Evolutionary conservation across 495 filamentous ascomycete species (phyloP).

Genomic region (Aspergillus baeticus): DNA sequence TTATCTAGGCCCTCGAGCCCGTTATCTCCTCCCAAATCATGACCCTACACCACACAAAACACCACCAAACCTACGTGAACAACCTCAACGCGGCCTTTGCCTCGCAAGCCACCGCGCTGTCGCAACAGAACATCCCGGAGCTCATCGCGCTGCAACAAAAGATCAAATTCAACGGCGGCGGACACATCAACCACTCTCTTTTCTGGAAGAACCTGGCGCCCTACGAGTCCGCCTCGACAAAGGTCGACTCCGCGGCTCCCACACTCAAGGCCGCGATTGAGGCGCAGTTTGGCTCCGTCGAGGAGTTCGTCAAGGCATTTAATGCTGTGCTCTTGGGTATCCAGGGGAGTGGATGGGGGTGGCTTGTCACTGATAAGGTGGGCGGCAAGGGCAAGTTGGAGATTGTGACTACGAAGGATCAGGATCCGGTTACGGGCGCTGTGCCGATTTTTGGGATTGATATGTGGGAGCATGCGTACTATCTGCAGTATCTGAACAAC

Average conservation of each 20-base stretch:
- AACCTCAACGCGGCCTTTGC: slow-evolving; percentile 55
- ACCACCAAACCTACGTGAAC: slow-evolving; percentile 67
- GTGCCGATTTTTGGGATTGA: slow-evolving; percentile 85
- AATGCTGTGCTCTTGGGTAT: slow-evolving; percentile 71
- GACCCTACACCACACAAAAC: slow-evolving; percentile 74
- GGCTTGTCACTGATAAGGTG: slow-evolving; percentile 76
- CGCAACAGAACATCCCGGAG: slow-evolving; percentile 46
- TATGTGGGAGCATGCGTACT: slow-evolving; percentile 94
- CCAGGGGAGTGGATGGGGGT: slow-evolving; percentile 93
- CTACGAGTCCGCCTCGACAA: slow-evolving; percentile 59
- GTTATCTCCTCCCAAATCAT: slow-evolving; percentile 94
- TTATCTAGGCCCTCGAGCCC: slow-evolving; percentile 74
- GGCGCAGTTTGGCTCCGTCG: slow-evolving; percentile 66
- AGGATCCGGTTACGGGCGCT: slow-evolving; percentile 82
- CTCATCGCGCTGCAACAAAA: slow-evolving; percentile 76
- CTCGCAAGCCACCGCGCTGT: slow-evolving; percentile 47
- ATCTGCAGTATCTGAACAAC: slow-evolving; percentile 86
- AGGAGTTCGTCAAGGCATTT: slow-evolving; percentile 67
- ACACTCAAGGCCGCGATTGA: slow-evolving; percentile 60
- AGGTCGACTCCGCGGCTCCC: slow-evolving; percentile 57
- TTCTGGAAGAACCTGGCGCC: slow-evolving; percentile 93
- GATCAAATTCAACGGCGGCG: slow-evolving; percentile 94
- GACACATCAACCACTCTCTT: slow-evolving; percentile 88
- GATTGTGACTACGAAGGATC: slow-evolving; percentile 78
- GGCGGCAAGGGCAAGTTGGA: slow-evolving; percentile 54